These are phyloP conservation scores for Saccharomycopsis amapae DNA, from an alignment of 805 yeast species.

Conservation along the genomic window DNA sequence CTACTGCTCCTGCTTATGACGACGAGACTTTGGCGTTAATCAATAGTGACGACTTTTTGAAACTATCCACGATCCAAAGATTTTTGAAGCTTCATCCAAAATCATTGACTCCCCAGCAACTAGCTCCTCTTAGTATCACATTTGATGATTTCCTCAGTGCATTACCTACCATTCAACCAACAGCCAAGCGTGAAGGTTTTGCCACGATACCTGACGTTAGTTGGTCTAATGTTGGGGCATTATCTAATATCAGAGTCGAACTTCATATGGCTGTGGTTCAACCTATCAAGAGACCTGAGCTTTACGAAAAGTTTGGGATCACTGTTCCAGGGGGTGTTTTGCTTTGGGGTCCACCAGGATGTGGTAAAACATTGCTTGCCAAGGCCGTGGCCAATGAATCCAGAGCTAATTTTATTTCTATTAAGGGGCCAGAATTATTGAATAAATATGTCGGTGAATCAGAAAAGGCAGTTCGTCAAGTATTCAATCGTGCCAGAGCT, in stretches of 20 bases:
- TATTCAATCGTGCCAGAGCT: conserved; percentile 85
- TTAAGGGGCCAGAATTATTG: conserved; percentile 90
- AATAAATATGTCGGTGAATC: conserved; percentile 96
- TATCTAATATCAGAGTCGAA: conserved; percentile 73
- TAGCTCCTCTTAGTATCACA: conserved; percentile 67
- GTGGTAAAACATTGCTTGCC: conserved; percentile 94
- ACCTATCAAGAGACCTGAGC: conserved; percentile 88
- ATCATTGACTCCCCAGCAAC: conserved; percentile 68
- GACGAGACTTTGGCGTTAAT: not conserved
- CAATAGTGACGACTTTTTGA: conserved; percentile 25
- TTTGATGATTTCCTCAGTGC: conserved; percentile 79
- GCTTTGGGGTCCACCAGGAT: conserved; percentile 99
- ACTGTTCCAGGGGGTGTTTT: conserved; percentile 95
- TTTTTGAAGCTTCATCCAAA: conserved; percentile 71
- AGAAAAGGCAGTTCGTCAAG: conserved; percentile 89
- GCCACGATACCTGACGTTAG: conserved; percentile 98
- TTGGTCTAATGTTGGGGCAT: conserved; percentile 93
- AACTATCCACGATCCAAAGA: conserved; percentile 60
- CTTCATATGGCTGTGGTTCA: conserved; percentile 96
- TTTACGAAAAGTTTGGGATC: conserved; percentile 85
- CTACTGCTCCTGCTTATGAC: not conserved
- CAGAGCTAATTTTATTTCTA: conserved; percentile 90
- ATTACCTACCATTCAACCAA: conserved; percentile 89
- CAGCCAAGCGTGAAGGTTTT: conserved; percentile 96
- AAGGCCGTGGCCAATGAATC: conserved; percentile 98